These are phyloP conservation scores for Pichia inconspicua DNA, from an alignment of 1,139 yeast genomes.

Conservation along the genomic window DNA sequence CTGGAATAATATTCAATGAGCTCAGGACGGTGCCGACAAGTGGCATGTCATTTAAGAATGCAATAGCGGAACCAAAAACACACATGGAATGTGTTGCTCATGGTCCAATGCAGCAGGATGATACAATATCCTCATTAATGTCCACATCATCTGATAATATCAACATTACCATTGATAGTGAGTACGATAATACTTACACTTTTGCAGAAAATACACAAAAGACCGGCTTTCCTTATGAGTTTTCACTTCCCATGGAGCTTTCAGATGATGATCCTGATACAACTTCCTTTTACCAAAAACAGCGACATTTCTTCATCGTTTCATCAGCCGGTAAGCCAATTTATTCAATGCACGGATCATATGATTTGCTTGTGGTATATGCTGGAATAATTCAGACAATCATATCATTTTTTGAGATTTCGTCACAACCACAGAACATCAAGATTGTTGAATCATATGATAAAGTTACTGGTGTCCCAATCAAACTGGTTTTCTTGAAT, in stretches of 20 bases:
- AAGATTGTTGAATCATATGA: not conserved
- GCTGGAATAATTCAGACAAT: conserved; percentile 69
- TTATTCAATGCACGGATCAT: conserved; percentile 72
- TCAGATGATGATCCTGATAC: conserved; percentile 24
- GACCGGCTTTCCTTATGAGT: conserved; percentile 12
- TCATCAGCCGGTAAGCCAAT: conserved; percentile 93
- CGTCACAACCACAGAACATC: conserved; percentile 18
- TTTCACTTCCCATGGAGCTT: conserved; percentile 17
- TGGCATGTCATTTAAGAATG: conserved; percentile 8
- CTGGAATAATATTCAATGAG: conserved; percentile 10
- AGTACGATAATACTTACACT: not conserved
- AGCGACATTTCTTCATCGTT: conserved; percentile 73
- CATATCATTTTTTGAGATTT: conserved; percentile 50
- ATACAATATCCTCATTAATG: conserved; percentile 2
- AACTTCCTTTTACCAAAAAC: conserved; percentile 35
- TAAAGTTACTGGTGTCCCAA: conserved; percentile 18
- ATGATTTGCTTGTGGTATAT: conserved; percentile 62
- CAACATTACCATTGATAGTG: not conserved
- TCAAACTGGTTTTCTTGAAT: conserved; percentile 54
- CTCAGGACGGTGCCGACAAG: conserved; percentile 9
- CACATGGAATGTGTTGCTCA: not conserved
- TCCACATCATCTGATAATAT: conserved; percentile 9
- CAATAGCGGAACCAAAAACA: not conserved
- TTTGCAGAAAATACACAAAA: not conserved
- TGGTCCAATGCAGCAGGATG: conserved; percentile 4